Base-by-base conservation (phyloP, 768 basidiomycete genomes). In the Agrocybe chaxingu region DNA sequence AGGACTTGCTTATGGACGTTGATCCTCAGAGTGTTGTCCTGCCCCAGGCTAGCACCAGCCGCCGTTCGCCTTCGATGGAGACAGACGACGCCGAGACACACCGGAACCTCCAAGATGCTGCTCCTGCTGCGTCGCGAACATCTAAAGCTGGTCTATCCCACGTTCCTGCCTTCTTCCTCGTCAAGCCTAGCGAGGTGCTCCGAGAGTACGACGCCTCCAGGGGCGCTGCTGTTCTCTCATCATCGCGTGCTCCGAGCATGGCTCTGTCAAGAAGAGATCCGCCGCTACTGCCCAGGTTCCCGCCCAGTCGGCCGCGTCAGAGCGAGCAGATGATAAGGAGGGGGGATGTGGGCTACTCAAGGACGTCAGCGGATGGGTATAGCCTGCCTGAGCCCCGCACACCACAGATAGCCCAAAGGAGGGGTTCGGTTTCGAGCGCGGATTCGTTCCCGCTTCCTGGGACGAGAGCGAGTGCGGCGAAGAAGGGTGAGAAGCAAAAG, bases 391-490 rank as follows among this genome's bases (percentile, higher is more conserved):
- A 57, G 31, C 56, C 53, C 30, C 47, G 39, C 29, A 52, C 55
- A 12, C 55, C 55, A 18, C 42, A 30, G 10, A 8, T 16, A 18
- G 29, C 38, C 4, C 47, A 16, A 16, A 24, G 46, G n/a, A 36
- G 12, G 39, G 48, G 38, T 12, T 52, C 53, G 18, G 39, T 35
- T 9, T 64, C 67, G 2, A 71, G 67, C 47, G 42, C 35, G 4
- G 66, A 66, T 5, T 61, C 50, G 10, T 71, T 72, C 50, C 73
- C 74, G 0, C 37, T 70, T 18, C 36, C 34, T 9, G 73, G 73
- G 6, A 75, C 75, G 1, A 63, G 64, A 16, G 74, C 76, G 7
- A 68, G 68, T 54, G 64, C 59, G 8, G 60, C 63, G 13, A 73
- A 72, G 57, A 67, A 66, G 51, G 55, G 46, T 24, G 43, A 61